Percentiles rank a stretch among this genome's conserved stretches.
Conservation (phyloP, 305 asterid genomes). For the Rubia tinctorum region DNA sequence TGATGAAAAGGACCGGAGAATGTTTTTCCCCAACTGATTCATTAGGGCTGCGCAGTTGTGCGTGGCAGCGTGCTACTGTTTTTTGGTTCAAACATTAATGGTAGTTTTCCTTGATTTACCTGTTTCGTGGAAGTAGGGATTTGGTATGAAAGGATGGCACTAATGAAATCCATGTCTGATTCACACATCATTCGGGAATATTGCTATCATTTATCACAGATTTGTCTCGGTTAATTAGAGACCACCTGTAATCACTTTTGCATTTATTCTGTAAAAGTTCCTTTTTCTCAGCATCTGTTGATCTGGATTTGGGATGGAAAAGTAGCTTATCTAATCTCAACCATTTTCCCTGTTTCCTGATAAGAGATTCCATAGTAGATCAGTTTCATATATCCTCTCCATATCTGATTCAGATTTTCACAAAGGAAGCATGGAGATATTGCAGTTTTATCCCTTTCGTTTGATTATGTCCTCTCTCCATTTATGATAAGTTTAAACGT, state of each 20-base stretch:
- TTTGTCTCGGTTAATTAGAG: neutral
- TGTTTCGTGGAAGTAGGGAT: neutral
- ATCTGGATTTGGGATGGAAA: neutral
- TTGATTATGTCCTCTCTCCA: too few relatives aligned
- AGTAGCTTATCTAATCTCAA: neutral
- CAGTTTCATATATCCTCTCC: neutral
- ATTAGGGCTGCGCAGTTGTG: neutral
- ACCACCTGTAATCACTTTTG: neutral
- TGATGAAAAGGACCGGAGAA: conserved; percentile 13
- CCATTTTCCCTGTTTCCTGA: neutral
- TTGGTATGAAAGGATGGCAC: conserved; percentile 2
- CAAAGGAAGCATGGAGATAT: neutral
- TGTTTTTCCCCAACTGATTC: neutral
- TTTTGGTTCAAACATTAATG: neutral
- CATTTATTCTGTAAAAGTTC: neutral
- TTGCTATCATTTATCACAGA: neutral
- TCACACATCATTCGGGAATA: conserved; percentile 3
- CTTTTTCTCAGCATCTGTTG: conserved; percentile 2
- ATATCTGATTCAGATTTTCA: neutral
- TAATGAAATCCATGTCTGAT: neutral
- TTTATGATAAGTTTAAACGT: too few relatives aligned
- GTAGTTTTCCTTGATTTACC: neutral
- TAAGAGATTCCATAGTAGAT: conserved; percentile 9
- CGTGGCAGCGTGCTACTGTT: neutral
- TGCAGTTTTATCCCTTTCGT: neutral